Evolutionary conservation across 1,139 yeast species (phyloP), one percentile per base, ranked within the genome.

Genomic region (Hyphopichia fennica): DNA sequence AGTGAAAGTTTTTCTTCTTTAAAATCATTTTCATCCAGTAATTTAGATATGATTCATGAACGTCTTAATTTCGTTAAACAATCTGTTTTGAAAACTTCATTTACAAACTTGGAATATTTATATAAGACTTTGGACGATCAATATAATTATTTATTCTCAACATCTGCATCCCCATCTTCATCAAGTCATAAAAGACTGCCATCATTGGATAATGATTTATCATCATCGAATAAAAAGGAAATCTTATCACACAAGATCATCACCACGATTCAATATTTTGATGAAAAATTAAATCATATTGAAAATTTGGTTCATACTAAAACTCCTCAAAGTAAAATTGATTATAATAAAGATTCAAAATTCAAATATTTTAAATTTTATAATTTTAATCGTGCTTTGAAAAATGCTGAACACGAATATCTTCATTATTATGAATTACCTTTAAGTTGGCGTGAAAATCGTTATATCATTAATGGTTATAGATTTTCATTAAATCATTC

Each of bases 361-460:
- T 67, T 71, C 47, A 69, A 71, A 42, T 70, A 69, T 22, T 67
- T 77, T 38, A 70, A 74, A 34, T 75, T 74, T 46, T 80, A 76
- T 57, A 82, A 84, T 58, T 83, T 82, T 57, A 82, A 82, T 49
- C 68, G 68, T 41, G 90, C 90, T 0, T 59, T 77, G 34, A 67
- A 69, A 27, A 60, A 68, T 9, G 95, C 96, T 2, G 69, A 77
- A 34, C 50, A 65, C 7, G 62, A 83, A 41, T 76, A 84, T 45
- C 66, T 93, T 40, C 90, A 89, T 52, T 87, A 86, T 63, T 89
- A 88, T 57, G 96, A 93, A 60, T 69, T 93, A 40, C 99, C 99
- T 1, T 78, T 84, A 49, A 88, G 87, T 40, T 93, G 97, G 96
- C 77, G 96, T 57, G 97, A 91, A 61, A 93, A 93, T 66, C 84